Evolutionary conservation across 306 rosid species (phyloP).

Genomic region (Medicago lupulina): DNA sequence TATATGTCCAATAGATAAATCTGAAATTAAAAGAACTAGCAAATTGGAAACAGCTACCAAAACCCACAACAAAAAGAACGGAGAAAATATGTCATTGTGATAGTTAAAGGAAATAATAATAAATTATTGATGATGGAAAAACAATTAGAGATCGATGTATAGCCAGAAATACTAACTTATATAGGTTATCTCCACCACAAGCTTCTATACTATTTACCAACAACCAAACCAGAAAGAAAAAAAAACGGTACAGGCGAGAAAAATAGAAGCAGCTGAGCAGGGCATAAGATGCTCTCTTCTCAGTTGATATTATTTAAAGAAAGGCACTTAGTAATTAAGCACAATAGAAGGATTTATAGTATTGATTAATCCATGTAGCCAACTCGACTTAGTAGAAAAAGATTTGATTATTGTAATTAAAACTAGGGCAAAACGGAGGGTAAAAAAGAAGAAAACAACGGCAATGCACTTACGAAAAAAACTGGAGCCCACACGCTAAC

Average conservation of each 20-base stretch:
- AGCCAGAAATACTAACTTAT: slow-evolving; percentile 23
- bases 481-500: slow-evolving; percentile 88
- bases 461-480: slow-evolving; percentile 63
- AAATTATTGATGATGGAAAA: not conserved
- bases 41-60: not conserved
- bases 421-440: not conserved
- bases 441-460: not conserved
- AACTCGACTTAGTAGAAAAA: not conserved
- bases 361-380: not conserved
- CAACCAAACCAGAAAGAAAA: not conserved
- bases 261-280: not conserved
- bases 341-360: not conserved
- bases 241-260: not conserved
- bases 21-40: slow-evolving; percentile 52
- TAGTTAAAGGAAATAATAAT: not conserved
- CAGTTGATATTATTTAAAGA: no score
- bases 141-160: not conserved
- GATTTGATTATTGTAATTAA: slow-evolving; percentile 1
- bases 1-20: slow-evolving; percentile 82
- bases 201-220: not conserved
- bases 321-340: no score
- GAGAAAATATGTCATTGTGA: not conserved
- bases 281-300: not conserved
- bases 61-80: not conserved
- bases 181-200: slow-evolving; percentile 11